A percentile compares a stretch with the other conserved stretches of the same genome.
phyloP scores from a whole-genome alignment of 1,284 basidiomycete genomes.

The Hypsizygus ulmarius region DNA sequence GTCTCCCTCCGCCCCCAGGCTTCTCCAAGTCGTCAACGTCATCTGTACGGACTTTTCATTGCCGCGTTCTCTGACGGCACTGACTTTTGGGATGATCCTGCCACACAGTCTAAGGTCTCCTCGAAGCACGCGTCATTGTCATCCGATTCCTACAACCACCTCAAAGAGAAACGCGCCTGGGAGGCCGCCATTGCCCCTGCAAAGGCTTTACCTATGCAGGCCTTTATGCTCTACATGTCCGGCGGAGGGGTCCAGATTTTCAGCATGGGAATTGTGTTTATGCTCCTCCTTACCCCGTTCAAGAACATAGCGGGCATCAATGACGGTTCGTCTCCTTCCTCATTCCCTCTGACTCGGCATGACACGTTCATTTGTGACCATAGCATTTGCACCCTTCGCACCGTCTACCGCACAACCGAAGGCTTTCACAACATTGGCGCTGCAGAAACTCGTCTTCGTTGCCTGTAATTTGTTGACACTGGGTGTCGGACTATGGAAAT shows the following conservation, averaged over 20 bases:
- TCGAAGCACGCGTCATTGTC: conserved; percentile 37
- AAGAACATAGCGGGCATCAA: conserved; percentile 78
- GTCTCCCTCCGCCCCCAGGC: conserved; percentile 60
- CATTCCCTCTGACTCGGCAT: not conserved
- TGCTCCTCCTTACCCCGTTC: conserved; percentile 81
- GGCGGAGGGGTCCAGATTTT: conserved; percentile 91
- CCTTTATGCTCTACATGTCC: conserved; percentile 95
- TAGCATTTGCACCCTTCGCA: conserved; percentile 68
- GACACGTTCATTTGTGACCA: not conserved
- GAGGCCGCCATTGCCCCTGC: conserved; percentile 82
- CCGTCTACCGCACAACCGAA: conserved; percentile 51
- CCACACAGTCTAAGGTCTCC: conserved; percentile 37
- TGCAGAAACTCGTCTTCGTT: conserved; percentile 71
- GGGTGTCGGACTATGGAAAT: conserved; percentile 85
- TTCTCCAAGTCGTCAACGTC: conserved; percentile 44
- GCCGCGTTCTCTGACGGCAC: not conserved
- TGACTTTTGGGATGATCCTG: not conserved
- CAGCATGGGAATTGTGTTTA: conserved; percentile 90
- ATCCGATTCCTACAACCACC: conserved; percentile 52
- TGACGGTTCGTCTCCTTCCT: conserved; percentile 48
- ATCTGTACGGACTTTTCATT: conserved; percentile 21
- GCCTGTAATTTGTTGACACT: conserved; percentile 73
- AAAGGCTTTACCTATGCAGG: conserved; percentile 91
- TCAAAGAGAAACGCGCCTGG: conserved; percentile 85
- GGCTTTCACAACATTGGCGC: conserved; percentile 49